A percentile compares a stretch with the other conserved stretches of the same genome.
These are phyloP conservation scores for Solanum corneliomulleri DNA, from an alignment of 257 asterid genomes.

Conservation along the genomic window DNA sequence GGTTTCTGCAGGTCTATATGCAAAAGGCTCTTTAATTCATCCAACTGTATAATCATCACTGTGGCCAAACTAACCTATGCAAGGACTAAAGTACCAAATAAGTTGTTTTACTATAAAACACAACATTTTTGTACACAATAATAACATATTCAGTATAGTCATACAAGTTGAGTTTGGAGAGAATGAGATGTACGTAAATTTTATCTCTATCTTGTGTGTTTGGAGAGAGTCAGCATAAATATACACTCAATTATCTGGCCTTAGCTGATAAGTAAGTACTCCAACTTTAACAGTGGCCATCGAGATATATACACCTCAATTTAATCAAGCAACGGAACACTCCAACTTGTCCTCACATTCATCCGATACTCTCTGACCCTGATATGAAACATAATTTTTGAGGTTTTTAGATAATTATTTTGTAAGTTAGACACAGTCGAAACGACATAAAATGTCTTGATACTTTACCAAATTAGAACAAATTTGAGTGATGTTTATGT, in stretches of 20 bases:
- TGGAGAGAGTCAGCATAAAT: neutral
- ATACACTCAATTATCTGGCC: neutral
- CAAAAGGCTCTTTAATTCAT: neutral
- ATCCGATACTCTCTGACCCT: neutral
- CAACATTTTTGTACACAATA: neutral
- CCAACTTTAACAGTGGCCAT: neutral
- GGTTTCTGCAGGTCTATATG: neutral
- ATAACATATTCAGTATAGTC: neutral
- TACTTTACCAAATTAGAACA: too few relatives aligned
- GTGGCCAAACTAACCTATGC: neutral
- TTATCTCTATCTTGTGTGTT: neutral
- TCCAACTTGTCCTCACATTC: neutral
- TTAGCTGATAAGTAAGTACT: neutral
- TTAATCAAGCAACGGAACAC: neutral
- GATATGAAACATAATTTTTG: neutral
- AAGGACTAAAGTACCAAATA: neutral
- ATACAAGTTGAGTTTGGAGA: neutral
- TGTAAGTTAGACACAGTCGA: neutral
- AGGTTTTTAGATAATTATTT: neutral
- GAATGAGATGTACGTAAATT: neutral
- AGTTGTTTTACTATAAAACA: neutral
- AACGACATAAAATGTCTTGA: neutral
- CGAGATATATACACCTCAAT: neutral
- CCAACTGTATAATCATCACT: neutral
- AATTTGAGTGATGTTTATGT: too few relatives aligned